Percentiles rank a stretch among this genome's conserved stretches.
These are phyloP conservation scores for Tolypocladium ovalisporum DNA, from an alignment of 2,329 filamentous ascomycete species.

Conservation along the genomic window DNA sequence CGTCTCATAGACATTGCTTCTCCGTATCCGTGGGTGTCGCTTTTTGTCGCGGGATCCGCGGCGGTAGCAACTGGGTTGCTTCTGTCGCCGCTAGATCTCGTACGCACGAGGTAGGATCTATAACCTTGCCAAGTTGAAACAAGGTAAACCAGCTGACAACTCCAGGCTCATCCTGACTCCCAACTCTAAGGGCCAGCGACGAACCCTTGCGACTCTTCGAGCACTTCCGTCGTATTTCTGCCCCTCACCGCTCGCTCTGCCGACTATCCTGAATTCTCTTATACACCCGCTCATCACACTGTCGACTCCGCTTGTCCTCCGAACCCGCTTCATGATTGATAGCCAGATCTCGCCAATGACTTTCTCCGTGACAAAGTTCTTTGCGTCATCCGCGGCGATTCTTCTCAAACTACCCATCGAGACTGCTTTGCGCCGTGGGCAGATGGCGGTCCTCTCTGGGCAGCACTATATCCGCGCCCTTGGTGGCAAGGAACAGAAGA, in stretches of 20 bases:
- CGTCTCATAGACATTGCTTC: constrained; percentile 63
- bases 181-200: constrained; percentile 60
- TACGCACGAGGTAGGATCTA: constrained; percentile 54
- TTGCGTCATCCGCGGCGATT: constrained; percentile 68
- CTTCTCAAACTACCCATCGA: constrained; percentile 84
- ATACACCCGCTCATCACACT: constrained; percentile 74
- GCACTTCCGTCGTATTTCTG: constrained; percentile 69
- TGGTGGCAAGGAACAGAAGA: constrained; percentile 25
- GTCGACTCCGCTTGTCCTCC: constrained; percentile 74
- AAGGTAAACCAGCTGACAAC: constrained; percentile 16
- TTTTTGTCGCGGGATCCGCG: constrained; percentile 58
- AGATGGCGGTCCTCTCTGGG: constrained; percentile 60
- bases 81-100: constrained; percentile 78
- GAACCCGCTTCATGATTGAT: constrained; percentile 75
- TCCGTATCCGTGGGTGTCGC: constrained; percentile 69
- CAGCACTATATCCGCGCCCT: constrained; percentile 40
- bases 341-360: constrained; percentile 68
- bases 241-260: constrained; percentile 58
- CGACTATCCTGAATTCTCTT: constrained; percentile 79
- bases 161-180: constrained; percentile 71
- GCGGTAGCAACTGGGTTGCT: constrained; percentile 66
- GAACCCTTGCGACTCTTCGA: constrained; percentile 67
- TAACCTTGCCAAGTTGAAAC: neutral
- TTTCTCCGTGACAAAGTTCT: constrained; percentile 75
- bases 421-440: constrained; percentile 80